Base-by-base conservation (phyloP, 1,284 basidiomycete species). In the Baeospora myosura region DNA sequence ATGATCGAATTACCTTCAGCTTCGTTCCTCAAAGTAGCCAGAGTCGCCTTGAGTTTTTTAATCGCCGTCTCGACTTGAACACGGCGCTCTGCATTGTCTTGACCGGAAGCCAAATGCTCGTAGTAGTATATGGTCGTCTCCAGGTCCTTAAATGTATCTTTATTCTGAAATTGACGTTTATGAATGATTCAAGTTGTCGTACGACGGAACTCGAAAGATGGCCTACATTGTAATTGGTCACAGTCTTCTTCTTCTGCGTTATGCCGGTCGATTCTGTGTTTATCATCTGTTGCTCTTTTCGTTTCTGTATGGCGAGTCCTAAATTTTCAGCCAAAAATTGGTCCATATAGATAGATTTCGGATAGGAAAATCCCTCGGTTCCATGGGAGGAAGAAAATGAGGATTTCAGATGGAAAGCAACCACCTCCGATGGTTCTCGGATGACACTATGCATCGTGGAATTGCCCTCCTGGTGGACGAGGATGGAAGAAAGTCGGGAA, bases 311-410 rank as follows among this genome's bases (percentile, higher is more conserved):
- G 4, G 74, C 71, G 23, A 78, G 47, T 11, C 66, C 64, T 2
- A 74, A 50, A 40, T 83, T 85, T 40, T 71, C 67, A 39, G 66
- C 64, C 48, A 87, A 52, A 52, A 86, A 88, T 44, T 76, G 74
- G 54, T 88, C 86, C 39, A 88, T 63, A 53, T 75, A 86, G 31
- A 88, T 64, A 24, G 65, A 62, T 48, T 71, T 72, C 2, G 85
- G 83, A 48, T 74, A 88, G 17, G 56, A 59, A 50, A 87, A 80
- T 2, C 65, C 64, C 43, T 74, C 69, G 5, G 55, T 45, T 1
- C 61, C 46, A 7, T 49, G 16, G 12, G 42, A 36, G 8, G 45
- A 30, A 20, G 38, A 34, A 28, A 40, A 35, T 33, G 41, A 23
- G 21, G 39, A 25, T 38, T 64, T 65, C 17, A 84, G 64, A 28